phyloP scores from a whole-genome alignment of 139 green algal species.

The Chloropicon primus region DNA sequence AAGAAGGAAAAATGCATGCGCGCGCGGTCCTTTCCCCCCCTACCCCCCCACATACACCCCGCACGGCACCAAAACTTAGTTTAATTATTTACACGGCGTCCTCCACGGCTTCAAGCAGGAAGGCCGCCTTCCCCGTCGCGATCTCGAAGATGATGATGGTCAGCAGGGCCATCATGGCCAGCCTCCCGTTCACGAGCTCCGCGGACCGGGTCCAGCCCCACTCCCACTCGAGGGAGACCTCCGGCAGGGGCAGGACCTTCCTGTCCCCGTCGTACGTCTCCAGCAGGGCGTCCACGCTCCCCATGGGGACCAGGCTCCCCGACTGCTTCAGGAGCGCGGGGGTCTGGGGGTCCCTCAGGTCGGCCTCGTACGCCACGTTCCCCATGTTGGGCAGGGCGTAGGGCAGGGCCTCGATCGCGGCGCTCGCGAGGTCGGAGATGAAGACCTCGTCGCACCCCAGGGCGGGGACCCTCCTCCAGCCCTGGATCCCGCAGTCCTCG shows the following conservation, averaged over 20 bases:
- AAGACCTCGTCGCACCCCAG: slow-evolving; percentile 83
- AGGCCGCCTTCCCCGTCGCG: slow-evolving; percentile 36
- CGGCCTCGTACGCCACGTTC: too few species aligned
- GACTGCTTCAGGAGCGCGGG: slow-evolving; percentile 24
- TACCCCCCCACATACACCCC: too few species aligned
- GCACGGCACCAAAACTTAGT: too few species aligned
- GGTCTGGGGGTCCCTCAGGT: too few species aligned
- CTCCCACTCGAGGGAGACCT: slow-evolving; percentile 52
- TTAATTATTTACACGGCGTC: too few species aligned
- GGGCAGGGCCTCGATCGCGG: slow-evolving; percentile 73
- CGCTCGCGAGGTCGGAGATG: slow-evolving; percentile 90
- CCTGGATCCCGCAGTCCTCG: slow-evolving; percentile 48
- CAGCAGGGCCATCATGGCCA: slow-evolving; percentile 62
- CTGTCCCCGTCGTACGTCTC: slow-evolving; percentile 84
- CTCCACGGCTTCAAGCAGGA: not conserved
- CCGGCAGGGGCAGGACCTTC: slow-evolving; percentile 61
- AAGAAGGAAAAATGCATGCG: too few species aligned
- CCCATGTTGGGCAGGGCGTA: slow-evolving; percentile 70
- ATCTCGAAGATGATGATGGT: slow-evolving; percentile 38
- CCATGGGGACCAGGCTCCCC: slow-evolving; percentile 26
- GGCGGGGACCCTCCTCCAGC: slow-evolving; percentile 92
- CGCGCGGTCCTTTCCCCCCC: too few species aligned
- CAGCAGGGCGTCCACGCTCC: slow-evolving; percentile 76
- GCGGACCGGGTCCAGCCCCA: slow-evolving; percentile 89
- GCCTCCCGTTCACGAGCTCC: slow-evolving; percentile 76